Percentiles rank a stretch among this genome's conserved stretches.
phyloP scores from a whole-genome alignment of 208 protist genomes.

The Trypanosoma boissoni region DNA sequence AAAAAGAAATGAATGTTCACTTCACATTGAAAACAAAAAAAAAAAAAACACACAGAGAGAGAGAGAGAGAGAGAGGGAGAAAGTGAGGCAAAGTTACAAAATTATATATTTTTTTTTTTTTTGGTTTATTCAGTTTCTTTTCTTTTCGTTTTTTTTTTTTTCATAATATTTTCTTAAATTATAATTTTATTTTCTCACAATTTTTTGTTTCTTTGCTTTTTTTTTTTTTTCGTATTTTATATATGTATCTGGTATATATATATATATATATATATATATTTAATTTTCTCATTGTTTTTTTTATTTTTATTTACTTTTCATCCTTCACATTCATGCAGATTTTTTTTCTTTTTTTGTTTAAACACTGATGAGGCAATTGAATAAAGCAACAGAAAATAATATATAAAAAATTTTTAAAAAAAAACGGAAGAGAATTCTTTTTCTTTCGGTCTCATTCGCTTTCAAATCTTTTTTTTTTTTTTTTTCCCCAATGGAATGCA shows the following conservation, averaged over 20 bases:
- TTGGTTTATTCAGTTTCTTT: background rate
- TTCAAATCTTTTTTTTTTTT: background rate
- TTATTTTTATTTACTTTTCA: background rate
- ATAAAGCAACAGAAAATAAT: too few relatives aligned
- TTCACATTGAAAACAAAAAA: conserved; percentile 1
- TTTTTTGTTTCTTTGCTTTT: background rate
- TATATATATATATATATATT: background rate
- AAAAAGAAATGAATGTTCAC: background rate
- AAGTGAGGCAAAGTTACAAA: too few relatives aligned
- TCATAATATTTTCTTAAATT: background rate
- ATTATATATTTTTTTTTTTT: background rate
- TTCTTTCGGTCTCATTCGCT: conserved; percentile 1
- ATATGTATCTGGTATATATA: background rate
- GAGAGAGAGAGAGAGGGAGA: too few relatives aligned
- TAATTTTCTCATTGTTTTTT: background rate
- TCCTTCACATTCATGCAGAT: background rate
- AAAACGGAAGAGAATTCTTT: background rate
- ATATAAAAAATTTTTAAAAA: background rate
- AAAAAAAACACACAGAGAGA: background rate
- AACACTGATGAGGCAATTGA: too few relatives aligned
- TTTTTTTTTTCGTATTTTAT: background rate
- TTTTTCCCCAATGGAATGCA: background rate
- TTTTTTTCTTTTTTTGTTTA: too few relatives aligned
- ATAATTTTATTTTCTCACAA: background rate
- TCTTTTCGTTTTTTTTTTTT: background rate